Base-by-base conservation (phyloP, 2,329 filamentous ascomycete genomes). In the Delphinella strobiligena region DNA sequence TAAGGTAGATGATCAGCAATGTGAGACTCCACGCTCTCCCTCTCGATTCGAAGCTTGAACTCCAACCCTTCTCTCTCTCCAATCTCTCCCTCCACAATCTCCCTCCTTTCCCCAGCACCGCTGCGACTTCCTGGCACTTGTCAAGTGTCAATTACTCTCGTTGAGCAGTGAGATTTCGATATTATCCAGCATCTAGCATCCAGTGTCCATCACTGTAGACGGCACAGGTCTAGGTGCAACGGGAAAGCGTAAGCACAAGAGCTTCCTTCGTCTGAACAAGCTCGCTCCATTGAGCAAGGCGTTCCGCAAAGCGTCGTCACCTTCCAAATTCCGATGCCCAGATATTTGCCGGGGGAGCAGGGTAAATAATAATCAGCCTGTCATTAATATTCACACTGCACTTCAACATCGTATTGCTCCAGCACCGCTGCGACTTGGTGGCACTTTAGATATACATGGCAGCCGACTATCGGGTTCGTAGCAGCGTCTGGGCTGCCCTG, bases 401-500 rank as follows among this genome's bases (percentile, higher is more conserved):
- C n/a, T n/a, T n/a, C n/a, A n/a, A n/a, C n/a, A n/a, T n/a, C n/a
- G n/a, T n/a, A n/a, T n/a, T n/a, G n/a, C n/a, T n/a, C n/a, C n/a
- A n/a, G n/a, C n/a, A n/a, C n/a, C n/a, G n/a, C n/a, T n/a, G n/a
- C n/a, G n/a, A n/a, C n/a, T 14, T 27, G 12, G 22, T 27, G 27
- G 24, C 19, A n/a, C 19, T 32, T 22, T 29, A 31, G 27, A 38
- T 29, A 42, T 49, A 44, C 41, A 62, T 62, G 60, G 55, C 58
- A 47, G 50, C 52, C 50, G 55, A 64, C 47, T 56, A 54, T 49
- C 47, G 60, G 56, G 53, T 61, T 56, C 54, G 48, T 49, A 52
- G 58, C 48, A 54, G 61, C 49, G 58, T 61, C 50, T 70, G 64
- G 54, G 55, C 78, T 27, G 47, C 73, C 39, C 60, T 74, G 16